Conservation (phyloP, 805 yeast species). For the Metschnikowia bowlesiae region DNA sequence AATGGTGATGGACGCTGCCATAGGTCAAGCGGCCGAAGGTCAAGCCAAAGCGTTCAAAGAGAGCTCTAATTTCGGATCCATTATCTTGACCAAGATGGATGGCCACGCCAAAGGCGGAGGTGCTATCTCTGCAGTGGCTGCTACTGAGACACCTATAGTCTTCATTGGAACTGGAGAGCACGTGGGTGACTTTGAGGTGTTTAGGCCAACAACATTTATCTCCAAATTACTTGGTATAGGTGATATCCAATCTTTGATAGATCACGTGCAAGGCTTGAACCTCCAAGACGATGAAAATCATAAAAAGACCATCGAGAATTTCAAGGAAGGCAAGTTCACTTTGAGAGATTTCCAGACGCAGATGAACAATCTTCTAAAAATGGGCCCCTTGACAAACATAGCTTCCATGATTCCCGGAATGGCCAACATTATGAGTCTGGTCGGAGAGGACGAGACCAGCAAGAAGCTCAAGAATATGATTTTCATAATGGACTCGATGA, state of each 20-base stretch:
- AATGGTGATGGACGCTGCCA: slow-evolving; percentile 95
- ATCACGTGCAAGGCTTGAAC: slow-evolving; percentile 83
- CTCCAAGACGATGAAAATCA: slow-evolving; percentile 64
- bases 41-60: slow-evolving; percentile 95
- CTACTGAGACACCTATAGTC: slow-evolving; percentile 89
- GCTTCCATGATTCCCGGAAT: slow-evolving; percentile 95
- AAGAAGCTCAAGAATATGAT: slow-evolving; percentile 81
- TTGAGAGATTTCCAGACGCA: slow-evolving; percentile 88
- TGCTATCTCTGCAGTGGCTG: slow-evolving; percentile 97
- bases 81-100: slow-evolving; percentile 92
- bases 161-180: slow-evolving; percentile 99
- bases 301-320: slow-evolving; percentile 83
- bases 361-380: slow-evolving; percentile 89
- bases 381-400: slow-evolving; percentile 94
- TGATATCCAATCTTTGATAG: slow-evolving; percentile 89
- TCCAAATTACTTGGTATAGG: slow-evolving; percentile 95
- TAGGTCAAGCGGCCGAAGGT: slow-evolving; percentile 97
- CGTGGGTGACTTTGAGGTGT: slow-evolving; percentile 84
- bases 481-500: slow-evolving; percentile 93
- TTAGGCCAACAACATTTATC: slow-evolving; percentile 83
- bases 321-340: slow-evolving; percentile 93
- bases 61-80: slow-evolving; percentile 89
- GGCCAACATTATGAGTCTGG: slow-evolving; percentile 75
- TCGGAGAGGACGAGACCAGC: slow-evolving; percentile 91
- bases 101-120: slow-evolving; percentile 99